Percentiles rank a stretch among this genome's conserved stretches.
Evolutionary conservation across 192 early-diverging fungal species (phyloP).

Genomic region (Coemansia erecta): DNA sequence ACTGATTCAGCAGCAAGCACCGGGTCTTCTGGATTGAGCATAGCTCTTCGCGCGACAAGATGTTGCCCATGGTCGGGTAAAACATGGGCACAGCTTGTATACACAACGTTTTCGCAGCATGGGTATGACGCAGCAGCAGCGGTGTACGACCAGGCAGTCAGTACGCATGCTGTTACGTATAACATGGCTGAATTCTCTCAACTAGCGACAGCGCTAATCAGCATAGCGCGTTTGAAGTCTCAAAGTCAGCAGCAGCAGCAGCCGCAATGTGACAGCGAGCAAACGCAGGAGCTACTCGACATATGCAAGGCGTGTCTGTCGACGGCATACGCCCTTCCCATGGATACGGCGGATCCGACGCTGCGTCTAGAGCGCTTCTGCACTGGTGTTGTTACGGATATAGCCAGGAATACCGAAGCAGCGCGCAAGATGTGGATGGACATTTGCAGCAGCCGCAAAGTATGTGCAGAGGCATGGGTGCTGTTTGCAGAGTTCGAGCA

Average conservation of each 20-base stretch:
- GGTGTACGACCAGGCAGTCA: conserved; percentile 14
- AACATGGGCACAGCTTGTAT: conserved; percentile 37
- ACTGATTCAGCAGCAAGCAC: background rate
- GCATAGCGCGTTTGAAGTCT: conserved; percentile 10
- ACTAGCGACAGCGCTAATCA: conserved; percentile 14
- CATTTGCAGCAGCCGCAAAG: conserved; percentile 31
- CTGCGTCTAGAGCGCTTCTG: conserved; percentile 38
- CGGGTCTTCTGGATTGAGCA: background rate
- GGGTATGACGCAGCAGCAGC: conserved; percentile 15
- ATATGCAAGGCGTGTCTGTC: conserved; percentile 26
- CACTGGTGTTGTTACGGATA: background rate
- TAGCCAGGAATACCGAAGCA: background rate
- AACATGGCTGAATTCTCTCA: conserved; percentile 39
- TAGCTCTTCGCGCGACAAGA: conserved; percentile 18
- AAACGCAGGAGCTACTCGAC: conserved; percentile 4
- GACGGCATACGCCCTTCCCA: conserved; percentile 19
- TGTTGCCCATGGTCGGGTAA: conserved; percentile 47
- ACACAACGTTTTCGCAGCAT: conserved; percentile 5
- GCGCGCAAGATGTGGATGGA: conserved; percentile 35
- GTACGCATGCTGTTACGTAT: conserved; percentile 36
- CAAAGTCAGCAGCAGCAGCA: background rate
- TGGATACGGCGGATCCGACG: conserved; percentile 28
- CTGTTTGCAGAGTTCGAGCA: conserved; percentile 40
- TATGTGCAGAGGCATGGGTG: conserved; percentile 41
- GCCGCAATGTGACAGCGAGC: background rate